Evolutionary conservation across 2,329 filamentous ascomycete genomes (phyloP).

Genomic region (Didymosphaeria variabile): DNA sequence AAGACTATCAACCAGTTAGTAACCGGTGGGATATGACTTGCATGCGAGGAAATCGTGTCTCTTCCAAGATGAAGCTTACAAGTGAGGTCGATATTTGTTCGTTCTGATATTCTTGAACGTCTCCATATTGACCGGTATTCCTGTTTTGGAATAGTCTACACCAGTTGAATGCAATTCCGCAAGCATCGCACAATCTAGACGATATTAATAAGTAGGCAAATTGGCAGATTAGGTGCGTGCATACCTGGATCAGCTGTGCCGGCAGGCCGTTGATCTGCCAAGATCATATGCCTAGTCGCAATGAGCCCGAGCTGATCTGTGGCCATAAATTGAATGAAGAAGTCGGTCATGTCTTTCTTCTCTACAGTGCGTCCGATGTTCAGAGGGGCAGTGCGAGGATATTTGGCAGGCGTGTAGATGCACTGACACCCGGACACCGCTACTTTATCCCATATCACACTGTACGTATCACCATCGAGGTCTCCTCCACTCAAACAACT

Average conservation of each 20-base stretch:
- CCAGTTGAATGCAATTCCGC: constrained; percentile 3
- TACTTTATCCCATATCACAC: constrained; percentile 75
- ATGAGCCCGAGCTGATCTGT: constrained; percentile 55
- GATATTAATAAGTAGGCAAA: background rate
- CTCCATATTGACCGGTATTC: background rate
- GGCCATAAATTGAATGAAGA: constrained; percentile 71
- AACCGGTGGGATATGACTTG: too few species aligned
- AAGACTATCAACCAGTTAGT: background rate
- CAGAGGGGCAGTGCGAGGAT: constrained; percentile 65
- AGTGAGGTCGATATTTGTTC: constrained; percentile 5
- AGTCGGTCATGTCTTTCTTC: constrained; percentile 75
- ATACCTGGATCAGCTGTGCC: constrained; percentile 5
- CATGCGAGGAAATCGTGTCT: too few species aligned
- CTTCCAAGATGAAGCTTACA: background rate
- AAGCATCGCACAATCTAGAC: background rate
- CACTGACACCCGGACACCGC: constrained; percentile 53
- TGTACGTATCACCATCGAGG: constrained; percentile 83
- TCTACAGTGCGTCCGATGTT: constrained; percentile 70
- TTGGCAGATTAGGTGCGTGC: background rate
- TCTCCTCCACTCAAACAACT: constrained; percentile 84
- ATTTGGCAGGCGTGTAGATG: constrained; percentile 71
- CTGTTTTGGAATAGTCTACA: constrained; percentile 12
- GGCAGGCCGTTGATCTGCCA: constrained; percentile 44
- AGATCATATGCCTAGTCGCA: constrained; percentile 52
- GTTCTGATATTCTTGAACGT: background rate